Base-by-base conservation (phyloP, 192 early-diverging fungal genomes). In the Coemansia sp. region DNA sequence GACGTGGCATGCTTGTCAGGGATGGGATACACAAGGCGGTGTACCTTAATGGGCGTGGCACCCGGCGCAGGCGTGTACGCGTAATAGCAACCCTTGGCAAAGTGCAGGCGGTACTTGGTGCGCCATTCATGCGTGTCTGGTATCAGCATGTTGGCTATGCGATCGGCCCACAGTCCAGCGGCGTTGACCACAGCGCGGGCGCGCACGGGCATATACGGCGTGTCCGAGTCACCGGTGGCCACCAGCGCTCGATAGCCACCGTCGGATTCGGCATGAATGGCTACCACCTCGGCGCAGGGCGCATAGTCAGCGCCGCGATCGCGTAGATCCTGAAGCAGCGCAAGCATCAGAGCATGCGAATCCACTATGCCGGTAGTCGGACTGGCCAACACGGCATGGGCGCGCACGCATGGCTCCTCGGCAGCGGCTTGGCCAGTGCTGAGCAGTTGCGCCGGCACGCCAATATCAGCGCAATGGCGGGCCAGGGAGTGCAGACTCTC, bases 291-390 rank as follows among this genome's bases (percentile, higher is more conserved):
- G 12, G 85, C 73, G 3, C 73, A 62, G 10, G 86, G 54, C 0
- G 84, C 87, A n/a, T 90, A 41, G 51, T 88, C 76, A 0, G 82
- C 87, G 19, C 77, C 76, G n/a, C 74, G 71, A 7, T 86, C 85
- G 4, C 64, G 25, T 30, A 88, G 67, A 38, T 79, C 69, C 7
- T 69, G 61, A 56, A 85, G 84, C 55, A 95, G 60, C 19, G 78
- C 77, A 9, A 75, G 70, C 91, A 94, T 90, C 23, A 86, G 65
- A 4, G 65, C 78, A 62, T 93, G 90, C 8, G 88, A 86, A 64
- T 94, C 93, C 3, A 95, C 55, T 59, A 95, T 95, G 14, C 92
- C 93, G 0, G 93, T 92, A 5, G 90, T 83, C 0, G 88, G 82
- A 23, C 87, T 89, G 9, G 83, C 85, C 22, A 94, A 69, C 4